Evolutionary conservation across 495 filamentous ascomycete genomes (phyloP).

Genomic region (Neurospora sp.): DNA sequence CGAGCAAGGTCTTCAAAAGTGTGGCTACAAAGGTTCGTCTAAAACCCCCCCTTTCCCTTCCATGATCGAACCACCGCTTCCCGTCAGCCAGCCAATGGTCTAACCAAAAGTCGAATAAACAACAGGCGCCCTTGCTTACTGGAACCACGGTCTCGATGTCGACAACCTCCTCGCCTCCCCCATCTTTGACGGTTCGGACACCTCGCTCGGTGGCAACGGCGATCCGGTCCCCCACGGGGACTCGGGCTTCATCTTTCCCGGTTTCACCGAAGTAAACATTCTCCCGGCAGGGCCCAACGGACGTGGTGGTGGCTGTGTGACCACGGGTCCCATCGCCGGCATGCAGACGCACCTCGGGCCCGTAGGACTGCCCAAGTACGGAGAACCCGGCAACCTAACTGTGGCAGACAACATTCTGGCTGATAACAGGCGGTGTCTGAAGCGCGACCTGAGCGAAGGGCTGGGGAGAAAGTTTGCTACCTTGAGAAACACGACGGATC

Average conservation of each 20-base stretch:
- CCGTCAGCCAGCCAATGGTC: neutral
- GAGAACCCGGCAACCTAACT: conserved; percentile 10
- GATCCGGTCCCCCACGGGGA: conserved; percentile 24
- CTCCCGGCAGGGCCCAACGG: conserved; percentile 30
- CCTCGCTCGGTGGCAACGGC: conserved; percentile 54
- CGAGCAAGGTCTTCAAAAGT: conserved; percentile 58
- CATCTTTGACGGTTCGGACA: conserved; percentile 52
- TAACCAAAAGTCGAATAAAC: neutral
- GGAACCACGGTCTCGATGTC: conserved; percentile 53
- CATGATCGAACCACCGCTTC: neutral
- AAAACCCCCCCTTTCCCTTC: neutral
- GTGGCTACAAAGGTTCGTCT: conserved; percentile 49
- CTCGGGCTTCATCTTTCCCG: conserved; percentile 8
- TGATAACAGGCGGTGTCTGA: conserved; percentile 55
- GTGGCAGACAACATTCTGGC: conserved; percentile 2
- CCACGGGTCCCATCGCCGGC: conserved; percentile 36
- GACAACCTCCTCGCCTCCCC: conserved; percentile 40
- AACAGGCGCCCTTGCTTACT: conserved; percentile 36
- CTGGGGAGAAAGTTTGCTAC: conserved; percentile 36
- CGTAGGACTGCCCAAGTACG: conserved; percentile 17
- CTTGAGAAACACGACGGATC: conserved; percentile 32
- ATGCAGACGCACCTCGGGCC: conserved; percentile 43
- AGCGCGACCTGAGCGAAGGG: conserved; percentile 49
- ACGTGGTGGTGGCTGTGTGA: conserved; percentile 53
- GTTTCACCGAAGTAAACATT: neutral